phyloP scores from a whole-genome alignment of 345 rosid species.

The Citrus hindsii region DNA sequence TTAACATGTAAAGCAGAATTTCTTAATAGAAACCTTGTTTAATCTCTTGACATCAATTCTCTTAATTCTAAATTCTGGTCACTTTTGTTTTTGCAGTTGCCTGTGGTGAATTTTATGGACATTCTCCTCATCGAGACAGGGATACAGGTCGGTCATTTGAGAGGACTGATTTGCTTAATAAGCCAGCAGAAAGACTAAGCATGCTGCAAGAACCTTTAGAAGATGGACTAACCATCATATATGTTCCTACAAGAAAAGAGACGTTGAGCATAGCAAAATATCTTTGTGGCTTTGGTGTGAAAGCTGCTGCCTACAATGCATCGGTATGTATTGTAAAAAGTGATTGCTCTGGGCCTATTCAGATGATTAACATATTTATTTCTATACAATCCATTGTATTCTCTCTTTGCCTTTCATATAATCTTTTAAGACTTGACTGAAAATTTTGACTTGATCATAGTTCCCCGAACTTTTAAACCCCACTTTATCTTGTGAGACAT shows the following conservation, averaged over 20 bases:
- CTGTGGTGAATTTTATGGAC: slow-evolving; percentile 63
- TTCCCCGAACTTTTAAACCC: background rate
- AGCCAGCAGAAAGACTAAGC: slow-evolving; percentile 32
- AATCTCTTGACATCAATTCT: background rate
- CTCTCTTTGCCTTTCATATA: background rate
- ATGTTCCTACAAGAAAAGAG: slow-evolving; percentile 90
- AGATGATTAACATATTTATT: background rate
- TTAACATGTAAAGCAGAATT: background rate
- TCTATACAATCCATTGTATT: background rate
- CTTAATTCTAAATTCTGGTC: slow-evolving; percentile 9
- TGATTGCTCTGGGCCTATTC: background rate
- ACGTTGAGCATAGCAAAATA: slow-evolving; percentile 60
- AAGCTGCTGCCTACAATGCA: slow-evolving; percentile 94
- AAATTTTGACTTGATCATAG: background rate
- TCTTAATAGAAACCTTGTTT: background rate
- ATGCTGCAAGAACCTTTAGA: slow-evolving; percentile 45
- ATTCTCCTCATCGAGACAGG: slow-evolving; percentile 26
- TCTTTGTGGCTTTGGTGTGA: slow-evolving; percentile 61
- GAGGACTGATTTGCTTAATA: slow-evolving; percentile 26
- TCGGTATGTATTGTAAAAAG: slow-evolving; percentile 35
- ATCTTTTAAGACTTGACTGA: background rate
- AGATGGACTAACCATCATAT: slow-evolving; percentile 72
- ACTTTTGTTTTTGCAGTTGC: slow-evolving; percentile 48
- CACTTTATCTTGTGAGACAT: background rate
- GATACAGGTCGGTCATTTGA: slow-evolving; percentile 25